Evolutionary conservation across 2,329 filamentous ascomycete genomes (phyloP).

Genomic region (Calonectria crousiana): DNA sequence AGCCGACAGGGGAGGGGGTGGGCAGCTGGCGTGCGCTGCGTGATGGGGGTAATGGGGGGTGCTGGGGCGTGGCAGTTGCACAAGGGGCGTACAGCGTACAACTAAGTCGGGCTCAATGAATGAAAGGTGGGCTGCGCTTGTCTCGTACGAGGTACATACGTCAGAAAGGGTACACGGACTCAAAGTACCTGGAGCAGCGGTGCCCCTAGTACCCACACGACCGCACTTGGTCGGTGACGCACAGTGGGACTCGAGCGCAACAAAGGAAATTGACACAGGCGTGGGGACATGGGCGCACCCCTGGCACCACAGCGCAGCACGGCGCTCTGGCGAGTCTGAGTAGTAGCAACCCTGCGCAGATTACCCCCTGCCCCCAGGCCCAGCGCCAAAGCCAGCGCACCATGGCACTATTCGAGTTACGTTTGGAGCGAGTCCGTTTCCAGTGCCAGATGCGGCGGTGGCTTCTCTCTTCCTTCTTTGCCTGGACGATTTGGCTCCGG

Average conservation of each 20-base stretch:
- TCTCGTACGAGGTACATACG: slow-evolving; percentile 45
- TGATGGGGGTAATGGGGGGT: neutral
- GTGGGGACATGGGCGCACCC: slow-evolving; percentile 29
- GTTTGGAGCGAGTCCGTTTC: slow-evolving; percentile 22
- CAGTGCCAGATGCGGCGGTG: slow-evolving; percentile 35
- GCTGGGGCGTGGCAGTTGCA: slow-evolving; percentile 5
- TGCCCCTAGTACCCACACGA: slow-evolving; percentile 22
- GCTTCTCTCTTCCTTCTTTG: slow-evolving; percentile 13
- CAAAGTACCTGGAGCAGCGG: slow-evolving; percentile 41
- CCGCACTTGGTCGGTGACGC: slow-evolving; percentile 29
- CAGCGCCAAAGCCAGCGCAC: slow-evolving; percentile 27
- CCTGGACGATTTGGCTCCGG: slow-evolving; percentile 14
- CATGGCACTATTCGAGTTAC: slow-evolving; percentile 5
- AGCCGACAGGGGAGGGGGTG: slow-evolving; percentile 37
- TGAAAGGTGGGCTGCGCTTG: slow-evolving; percentile 28
- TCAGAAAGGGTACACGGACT: slow-evolving; percentile 42
- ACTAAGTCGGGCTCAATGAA: slow-evolving; percentile 26
- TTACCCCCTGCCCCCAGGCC: slow-evolving; percentile 33
- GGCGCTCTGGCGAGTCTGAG: slow-evolving; percentile 16
- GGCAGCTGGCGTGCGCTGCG: slow-evolving; percentile 7
- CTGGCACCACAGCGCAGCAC: slow-evolving; percentile 23
- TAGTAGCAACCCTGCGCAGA: neutral
- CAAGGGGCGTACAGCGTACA: slow-evolving; percentile 21
- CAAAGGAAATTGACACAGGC: slow-evolving; percentile 44
- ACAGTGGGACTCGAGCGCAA: slow-evolving; percentile 32